phyloP scores from a whole-genome alignment of 495 filamentous ascomycete genomes.

The Xanthoparmelia taractica region DNA sequence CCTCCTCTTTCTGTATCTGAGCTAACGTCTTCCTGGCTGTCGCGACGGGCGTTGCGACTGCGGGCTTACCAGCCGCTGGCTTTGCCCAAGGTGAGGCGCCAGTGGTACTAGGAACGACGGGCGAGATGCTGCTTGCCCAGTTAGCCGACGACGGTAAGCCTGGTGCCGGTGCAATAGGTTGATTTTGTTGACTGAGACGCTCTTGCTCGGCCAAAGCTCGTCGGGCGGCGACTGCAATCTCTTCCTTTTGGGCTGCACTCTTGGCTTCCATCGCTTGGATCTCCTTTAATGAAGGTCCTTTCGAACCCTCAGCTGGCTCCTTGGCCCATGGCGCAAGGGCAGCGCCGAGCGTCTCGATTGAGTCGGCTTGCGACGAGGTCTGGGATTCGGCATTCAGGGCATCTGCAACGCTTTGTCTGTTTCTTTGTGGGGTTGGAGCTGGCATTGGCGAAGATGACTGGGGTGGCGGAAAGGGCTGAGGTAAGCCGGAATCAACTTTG shows the following conservation, averaged over 20 bases:
- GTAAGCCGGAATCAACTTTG: conserved; percentile 55
- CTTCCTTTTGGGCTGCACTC: conserved; percentile 86
- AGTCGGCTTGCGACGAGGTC: conserved; percentile 67
- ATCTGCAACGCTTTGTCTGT: conserved; percentile 74
- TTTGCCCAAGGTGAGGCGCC: conserved; percentile 57
- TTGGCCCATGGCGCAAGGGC: conserved; percentile 93
- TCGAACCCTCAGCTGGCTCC: conserved; percentile 66
- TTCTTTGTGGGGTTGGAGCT: conserved; percentile 78
- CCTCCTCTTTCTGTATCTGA: conserved; percentile 96
- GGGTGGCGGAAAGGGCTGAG: conserved; percentile 69
- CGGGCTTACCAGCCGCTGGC: conserved; percentile 53
- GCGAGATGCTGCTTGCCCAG: conserved; percentile 75
- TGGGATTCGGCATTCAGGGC: conserved; percentile 62
- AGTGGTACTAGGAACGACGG: conserved; percentile 43
- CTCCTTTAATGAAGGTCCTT: conserved; percentile 88
- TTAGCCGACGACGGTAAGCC: conserved; percentile 84
- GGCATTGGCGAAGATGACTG: conserved; percentile 71
- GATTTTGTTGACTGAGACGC: conserved; percentile 61
- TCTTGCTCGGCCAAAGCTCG: conserved; percentile 74
- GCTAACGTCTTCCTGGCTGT: conserved; percentile 79
- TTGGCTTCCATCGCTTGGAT: conserved; percentile 94
- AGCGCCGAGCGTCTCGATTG: conserved; percentile 49
- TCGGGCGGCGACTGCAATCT: conserved; percentile 70
- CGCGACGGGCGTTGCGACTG: conserved; percentile 37
- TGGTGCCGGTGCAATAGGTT: conserved; percentile 50